Conservation (phyloP, 1,284 basidiomycete genomes). For the Boletus smithii region DNA sequence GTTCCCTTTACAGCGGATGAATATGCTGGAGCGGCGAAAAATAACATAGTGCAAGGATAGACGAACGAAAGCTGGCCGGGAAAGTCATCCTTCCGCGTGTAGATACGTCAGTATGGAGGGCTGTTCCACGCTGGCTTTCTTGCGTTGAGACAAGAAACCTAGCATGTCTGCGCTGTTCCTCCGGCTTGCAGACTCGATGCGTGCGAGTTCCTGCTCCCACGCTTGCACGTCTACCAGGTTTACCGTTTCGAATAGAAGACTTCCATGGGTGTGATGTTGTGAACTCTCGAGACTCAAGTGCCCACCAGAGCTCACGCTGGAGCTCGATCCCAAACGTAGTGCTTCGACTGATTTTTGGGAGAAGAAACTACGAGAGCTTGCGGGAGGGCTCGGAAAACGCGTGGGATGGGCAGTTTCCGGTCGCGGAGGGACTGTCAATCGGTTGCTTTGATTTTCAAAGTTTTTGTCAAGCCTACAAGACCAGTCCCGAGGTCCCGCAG, state of each 20-base stretch:
- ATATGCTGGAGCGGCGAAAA: slow-evolving; percentile 1
- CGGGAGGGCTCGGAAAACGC: slow-evolving; percentile 11
- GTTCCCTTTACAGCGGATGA: slow-evolving; percentile 7
- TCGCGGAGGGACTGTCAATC: slow-evolving; percentile 16
- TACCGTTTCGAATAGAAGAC: slow-evolving; percentile 27
- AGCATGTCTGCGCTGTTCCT: slow-evolving; percentile 57
- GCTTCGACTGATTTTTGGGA: slow-evolving; percentile 24
- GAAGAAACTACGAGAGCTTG: slow-evolving; percentile 19
- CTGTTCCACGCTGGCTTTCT: slow-evolving; percentile 32
- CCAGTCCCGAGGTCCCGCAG: slow-evolving; percentile 61
- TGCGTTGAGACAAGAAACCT: slow-evolving; percentile 51
- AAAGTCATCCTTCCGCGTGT: slow-evolving; percentile 30
- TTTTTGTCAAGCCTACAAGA: slow-evolving; percentile 35
- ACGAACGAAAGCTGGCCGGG: background rate
- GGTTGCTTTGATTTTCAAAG: slow-evolving; percentile 19
- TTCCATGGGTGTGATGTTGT: slow-evolving; percentile 10
- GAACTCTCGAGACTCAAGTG: slow-evolving; percentile 29
- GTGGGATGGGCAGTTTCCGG: slow-evolving; percentile 32
- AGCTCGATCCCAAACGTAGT: slow-evolving; percentile 27
- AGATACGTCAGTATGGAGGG: slow-evolving; percentile 24
- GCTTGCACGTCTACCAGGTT: slow-evolving; percentile 48
- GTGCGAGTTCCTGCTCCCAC: slow-evolving; percentile 74
- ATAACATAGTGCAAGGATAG: slow-evolving; percentile 11
- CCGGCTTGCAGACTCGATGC: slow-evolving; percentile 63
- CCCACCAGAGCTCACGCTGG: slow-evolving; percentile 34